Evolutionary conservation across 441 rosid species (phyloP).

Genomic region (Syzygium malaccense): DNA sequence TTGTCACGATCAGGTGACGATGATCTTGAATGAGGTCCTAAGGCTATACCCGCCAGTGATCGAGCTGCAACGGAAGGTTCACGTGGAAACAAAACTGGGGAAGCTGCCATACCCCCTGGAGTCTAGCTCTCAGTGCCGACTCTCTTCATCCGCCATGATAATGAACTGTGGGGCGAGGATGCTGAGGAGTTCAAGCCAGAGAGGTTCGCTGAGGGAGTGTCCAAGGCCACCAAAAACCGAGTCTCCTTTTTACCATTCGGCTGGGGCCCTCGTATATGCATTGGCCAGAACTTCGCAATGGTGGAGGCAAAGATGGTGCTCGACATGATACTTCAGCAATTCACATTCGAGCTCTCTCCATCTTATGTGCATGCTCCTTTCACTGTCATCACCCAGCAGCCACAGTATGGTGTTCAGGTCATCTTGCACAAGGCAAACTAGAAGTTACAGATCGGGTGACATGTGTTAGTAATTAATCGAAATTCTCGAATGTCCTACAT

Average conservation of each 20-base stretch:
- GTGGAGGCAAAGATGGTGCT: slow-evolving; percentile 42
- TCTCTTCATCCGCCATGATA: slow-evolving; percentile 22
- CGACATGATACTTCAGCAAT: slow-evolving; percentile 32
- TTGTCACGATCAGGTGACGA: neutral
- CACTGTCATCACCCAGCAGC: slow-evolving; percentile 5
- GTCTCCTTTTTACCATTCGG: slow-evolving; percentile 34
- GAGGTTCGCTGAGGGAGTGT: slow-evolving; percentile 34
- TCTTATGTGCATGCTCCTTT: slow-evolving; percentile 28
- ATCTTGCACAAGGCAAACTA: slow-evolving; percentile 12
- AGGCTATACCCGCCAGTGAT: neutral
- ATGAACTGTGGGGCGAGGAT: slow-evolving; percentile 29
- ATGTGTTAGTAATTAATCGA: neutral
- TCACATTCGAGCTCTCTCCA: slow-evolving; percentile 44
- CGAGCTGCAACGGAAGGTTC: neutral
- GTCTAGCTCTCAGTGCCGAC: slow-evolving; percentile 15
- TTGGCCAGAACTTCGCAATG: slow-evolving; percentile 45
- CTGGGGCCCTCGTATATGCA: slow-evolving; percentile 46
- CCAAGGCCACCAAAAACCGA: slow-evolving; percentile 31
- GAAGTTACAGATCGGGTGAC: neutral
- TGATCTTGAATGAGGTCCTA: neutral
- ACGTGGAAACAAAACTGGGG: neutral
- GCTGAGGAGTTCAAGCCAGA: slow-evolving; percentile 36
- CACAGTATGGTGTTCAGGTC: slow-evolving; percentile 26
- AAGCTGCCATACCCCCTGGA: neutral
- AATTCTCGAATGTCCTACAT: too few relatives aligned